Base-by-base conservation (phyloP, 805 yeast species). In the Cyberlindnera euphorbiae region DNA sequence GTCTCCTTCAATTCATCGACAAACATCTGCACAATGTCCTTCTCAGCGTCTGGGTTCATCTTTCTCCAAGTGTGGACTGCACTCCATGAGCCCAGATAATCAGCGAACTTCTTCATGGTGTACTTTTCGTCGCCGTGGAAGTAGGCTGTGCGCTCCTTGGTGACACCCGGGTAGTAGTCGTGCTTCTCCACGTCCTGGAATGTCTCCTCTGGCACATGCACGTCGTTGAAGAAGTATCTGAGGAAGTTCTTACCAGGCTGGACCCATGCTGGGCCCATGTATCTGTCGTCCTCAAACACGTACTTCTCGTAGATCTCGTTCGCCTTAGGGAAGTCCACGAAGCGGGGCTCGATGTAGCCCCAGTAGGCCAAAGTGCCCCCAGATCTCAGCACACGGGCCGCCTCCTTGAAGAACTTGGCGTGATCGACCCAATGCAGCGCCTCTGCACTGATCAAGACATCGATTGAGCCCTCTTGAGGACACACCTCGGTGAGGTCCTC, bases 371-470 rank as follows among this genome's bases (percentile, higher is more conserved):
- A 57, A 3, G 86, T 79, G 5, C 87, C 89, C 17, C 67, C 66
- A 1, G 73, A 66, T 44, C 67, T 71, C 37, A 82, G 61, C 8
- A 74, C 62, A 12, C 73, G 54, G 14, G 62, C 59, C 6, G 75
- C 69, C 44, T 75, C 76, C 10, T 58, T 48, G 50, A 76, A 76
- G 49, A 75, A 77, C 24, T 47, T 47, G 1, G 60, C 66, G 40
- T 72, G 75, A 38, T 78, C 66, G 32, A 81, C 69, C 90, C 93
- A 84, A 55, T 84, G 94, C n/a, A 74, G 71, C 29, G 83, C 77
- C 53, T 85, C 87, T 0, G 89, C 90, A 16, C 77, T 77, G 4
- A 78, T 65, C 9, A 81, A 63, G 42, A 81, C 40, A 51, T 81
- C 89, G 4, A 75, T 66, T 0, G 71, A 55, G 8, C 48, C 47